Evolutionary conservation across 306 rosid genomes (phyloP).

Genomic region (Nissolia schottii): DNA sequence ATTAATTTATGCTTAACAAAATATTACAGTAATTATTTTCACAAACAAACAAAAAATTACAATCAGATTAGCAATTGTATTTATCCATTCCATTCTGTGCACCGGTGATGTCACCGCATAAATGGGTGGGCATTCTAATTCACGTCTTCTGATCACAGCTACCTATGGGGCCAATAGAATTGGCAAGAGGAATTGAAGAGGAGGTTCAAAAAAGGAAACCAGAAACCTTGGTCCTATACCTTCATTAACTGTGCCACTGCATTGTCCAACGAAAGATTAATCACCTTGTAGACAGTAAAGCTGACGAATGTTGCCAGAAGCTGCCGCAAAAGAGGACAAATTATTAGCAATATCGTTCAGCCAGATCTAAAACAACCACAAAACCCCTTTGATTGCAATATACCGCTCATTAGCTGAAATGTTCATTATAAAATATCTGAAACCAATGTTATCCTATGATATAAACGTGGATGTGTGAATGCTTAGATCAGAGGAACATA

Average conservation of each 20-base stretch:
- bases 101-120: slow-evolving; percentile 39
- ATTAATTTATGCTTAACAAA: slow-evolving; percentile 54
- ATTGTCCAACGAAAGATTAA: slow-evolving; percentile 33
- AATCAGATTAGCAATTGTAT: slow-evolving; percentile 65
- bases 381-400: neutral
- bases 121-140: slow-evolving; percentile 38
- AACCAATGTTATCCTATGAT: neutral
- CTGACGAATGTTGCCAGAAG: slow-evolving; percentile 97
- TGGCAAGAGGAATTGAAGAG: slow-evolving; percentile 45
- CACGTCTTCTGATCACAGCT: slow-evolving; percentile 42
- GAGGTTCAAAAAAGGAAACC: slow-evolving; percentile 40
- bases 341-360: slow-evolving; percentile 3
- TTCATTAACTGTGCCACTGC: slow-evolving; percentile 27
- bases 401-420: neutral
- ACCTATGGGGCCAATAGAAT: slow-evolving; percentile 39
- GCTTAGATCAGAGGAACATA: neutral
- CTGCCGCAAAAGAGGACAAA: slow-evolving; percentile 44
- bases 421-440: neutral
- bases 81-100: slow-evolving; percentile 49
- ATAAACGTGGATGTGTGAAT: neutral
- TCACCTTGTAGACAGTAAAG: slow-evolving; percentile 97
- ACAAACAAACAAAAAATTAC: slow-evolving; percentile 49
- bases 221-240: slow-evolving; percentile 47
- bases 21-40: slow-evolving; percentile 63
- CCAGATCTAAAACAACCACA: neutral